A percentile compares a stretch with the other conserved stretches of the same genome.
Conservation (phyloP, 257 asterid species). For the Solanum peruvianum region DNA sequence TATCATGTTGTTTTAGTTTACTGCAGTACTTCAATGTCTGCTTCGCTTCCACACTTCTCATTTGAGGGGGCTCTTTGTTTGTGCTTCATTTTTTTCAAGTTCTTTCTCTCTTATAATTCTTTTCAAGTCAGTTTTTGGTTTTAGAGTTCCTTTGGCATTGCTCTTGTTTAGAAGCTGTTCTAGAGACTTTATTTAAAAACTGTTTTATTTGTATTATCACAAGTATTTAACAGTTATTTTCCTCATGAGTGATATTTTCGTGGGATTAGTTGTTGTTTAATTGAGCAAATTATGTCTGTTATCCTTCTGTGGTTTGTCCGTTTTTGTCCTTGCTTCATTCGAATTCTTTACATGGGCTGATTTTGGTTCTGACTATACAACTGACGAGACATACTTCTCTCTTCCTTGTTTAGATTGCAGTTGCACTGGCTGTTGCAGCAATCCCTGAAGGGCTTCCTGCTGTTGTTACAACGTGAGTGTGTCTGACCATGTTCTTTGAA, state of each 20-base stretch:
- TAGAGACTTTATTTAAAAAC: neutral
- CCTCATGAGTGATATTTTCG: neutral
- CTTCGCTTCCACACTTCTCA: neutral
- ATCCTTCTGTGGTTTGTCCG: neutral
- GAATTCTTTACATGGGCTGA: neutral
- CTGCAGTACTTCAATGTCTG: neutral
- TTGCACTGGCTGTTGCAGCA: conserved; percentile 99
- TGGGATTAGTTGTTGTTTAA: neutral
- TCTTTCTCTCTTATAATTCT: neutral
- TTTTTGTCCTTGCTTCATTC: neutral
- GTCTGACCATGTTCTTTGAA: conserved; percentile 6
- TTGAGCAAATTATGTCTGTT: neutral
- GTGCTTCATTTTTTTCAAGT: neutral
- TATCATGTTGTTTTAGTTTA: neutral
- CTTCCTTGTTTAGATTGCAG: conserved; percentile 69
- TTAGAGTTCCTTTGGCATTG: neutral
- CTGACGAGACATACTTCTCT: neutral
- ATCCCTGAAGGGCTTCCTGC: conserved; percentile 99
- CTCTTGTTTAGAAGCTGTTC: neutral
- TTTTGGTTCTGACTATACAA: neutral
- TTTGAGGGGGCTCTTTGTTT: neutral
- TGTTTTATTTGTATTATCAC: neutral
- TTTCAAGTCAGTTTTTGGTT: neutral
- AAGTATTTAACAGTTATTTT: neutral
- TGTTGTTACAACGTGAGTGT: conserved; percentile 91